Conservation (phyloP, 179 eudicot genomes). For the Beta macrorhiza region DNA sequence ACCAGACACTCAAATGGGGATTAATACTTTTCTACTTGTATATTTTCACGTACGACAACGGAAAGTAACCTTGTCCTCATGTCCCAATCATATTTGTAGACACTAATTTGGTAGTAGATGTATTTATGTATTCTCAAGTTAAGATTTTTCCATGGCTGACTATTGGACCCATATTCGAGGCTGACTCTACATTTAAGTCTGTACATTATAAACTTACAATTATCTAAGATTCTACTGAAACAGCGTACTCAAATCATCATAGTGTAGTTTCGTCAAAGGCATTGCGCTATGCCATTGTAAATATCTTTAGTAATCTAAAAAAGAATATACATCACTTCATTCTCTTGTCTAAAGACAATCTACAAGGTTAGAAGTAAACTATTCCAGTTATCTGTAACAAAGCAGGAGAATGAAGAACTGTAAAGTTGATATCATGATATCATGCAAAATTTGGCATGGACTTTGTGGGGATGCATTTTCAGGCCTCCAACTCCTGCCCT, state of each 20-base stretch:
- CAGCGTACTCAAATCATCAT: neutral
- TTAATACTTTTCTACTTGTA: neutral
- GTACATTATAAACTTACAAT: neutral
- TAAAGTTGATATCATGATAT: no score
- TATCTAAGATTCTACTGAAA: neutral
- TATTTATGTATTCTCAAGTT: neutral
- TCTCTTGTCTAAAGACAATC: neutral
- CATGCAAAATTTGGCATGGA: neutral
- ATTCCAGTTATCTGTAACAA: no score
- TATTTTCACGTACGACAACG: neutral
- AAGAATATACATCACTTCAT: neutral
- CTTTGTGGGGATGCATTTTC: neutral
- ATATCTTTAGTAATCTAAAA: neutral
- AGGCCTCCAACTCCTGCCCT: no score
- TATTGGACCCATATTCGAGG: neutral
- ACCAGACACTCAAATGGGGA: neutral
- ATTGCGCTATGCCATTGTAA: neutral
- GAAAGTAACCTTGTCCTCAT: neutral
- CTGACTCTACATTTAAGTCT: neutral
- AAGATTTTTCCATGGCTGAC: neutral
- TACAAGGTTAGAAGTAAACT: no score
- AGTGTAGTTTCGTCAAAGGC: neutral
- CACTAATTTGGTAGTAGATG: neutral
- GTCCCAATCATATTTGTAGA: neutral
- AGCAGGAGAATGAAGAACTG: neutral